Evolutionary conservation across 164 flowering plant genomes (phyloP), one percentile per base, ranked within the genome.

Genomic region (Vitis rupestris): DNA sequence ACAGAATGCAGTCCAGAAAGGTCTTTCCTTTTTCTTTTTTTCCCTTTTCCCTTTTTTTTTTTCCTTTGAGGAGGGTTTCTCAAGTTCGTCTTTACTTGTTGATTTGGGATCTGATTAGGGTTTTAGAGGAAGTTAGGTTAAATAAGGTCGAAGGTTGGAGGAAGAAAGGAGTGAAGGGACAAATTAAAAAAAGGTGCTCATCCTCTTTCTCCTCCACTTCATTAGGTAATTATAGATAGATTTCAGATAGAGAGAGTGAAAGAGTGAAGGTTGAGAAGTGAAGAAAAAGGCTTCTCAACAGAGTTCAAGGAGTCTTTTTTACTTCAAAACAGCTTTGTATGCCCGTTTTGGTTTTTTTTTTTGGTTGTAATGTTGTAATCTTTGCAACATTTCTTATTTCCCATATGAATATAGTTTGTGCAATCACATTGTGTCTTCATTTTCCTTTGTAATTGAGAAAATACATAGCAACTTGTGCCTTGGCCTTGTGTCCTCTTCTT

Each of bases 161-260:
- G 86, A 76, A 69, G 89, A 87, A 95, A 91, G 88, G 91, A 80
- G 97, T 66, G 97, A 94, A 81, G 97, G 85, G 99, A 91, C 86
- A 50, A 67, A 57, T 56, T 52, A 66, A 72, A 75, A 68, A 55
- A n/a, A 66, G 15, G 91, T 83, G 95, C 97, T 90, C 97, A 92
- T 94, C 98, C 97, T 90, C 94, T 87, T 91, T 91, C 91, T 85
- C 82, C 89, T 79, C 82, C 75, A 50, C 71, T 76, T 80, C 67
- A 48, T 48, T 72, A 49, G 55, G 61, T 70, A 55, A 4, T 60
- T 61, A 68, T 50, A 67, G 62, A 72, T 6, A 60, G 73, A 68
- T 65, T 58, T 72, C 56, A 67, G 61, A 48, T 73, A 67, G 31
- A 16, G 59, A 60, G 48, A 70, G 58, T 59, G 62, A 68, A 37